Evolutionary conservation across 495 filamentous ascomycete species (phyloP), one percentile per base, ranked within the genome.

Genomic region (Lophiostoma macrostomum): DNA sequence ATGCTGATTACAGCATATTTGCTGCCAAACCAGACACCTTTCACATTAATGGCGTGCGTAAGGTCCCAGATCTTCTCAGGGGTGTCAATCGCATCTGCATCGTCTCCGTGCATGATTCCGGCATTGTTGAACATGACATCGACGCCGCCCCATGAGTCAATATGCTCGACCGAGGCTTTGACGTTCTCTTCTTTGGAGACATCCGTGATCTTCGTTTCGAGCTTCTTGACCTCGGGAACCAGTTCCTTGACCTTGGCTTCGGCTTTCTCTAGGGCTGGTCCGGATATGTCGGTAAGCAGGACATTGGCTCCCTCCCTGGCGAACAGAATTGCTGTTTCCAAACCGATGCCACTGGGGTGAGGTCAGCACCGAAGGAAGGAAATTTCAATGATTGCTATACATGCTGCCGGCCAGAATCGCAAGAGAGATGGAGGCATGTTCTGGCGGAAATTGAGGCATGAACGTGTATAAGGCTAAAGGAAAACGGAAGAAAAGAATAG

Each of bases 111-210:
- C 93, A 98, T 98, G 66, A 98, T 98, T 14, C 93, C 93, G 0
- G 93, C 93, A 66, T 98, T 98, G 79, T 98, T 98, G 81, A 96
- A 98, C 56, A 98, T 87, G 60, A 96, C 76, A 68, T 98, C 93
- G 0, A 89, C 73, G n/a, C 93, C 93, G 61, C 90, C 91, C 89
- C 88, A 95, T 38, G 73, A 53, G 64, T 96, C 91, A 39, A 90
- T 68, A 1, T 74, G 68, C 48, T 83, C 80, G n/a, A 95, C 77
- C 56, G 81, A 74, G 24, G 84, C 79, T 56, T 85, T 69, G 19
- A 96, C 81, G 25, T 88, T 77, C 52, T 75, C 61, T 70, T 96
- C 90, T 61, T 88, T 87, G 53, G 80, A 75, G 34, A 85, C 81
- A 61, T 85, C 82, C 66, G 77, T 81, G 52, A 73, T 71, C 50